Evolutionary conservation across 2,329 filamentous ascomycete genomes (phyloP).

Genomic region (Diplocarpon rosae): DNA sequence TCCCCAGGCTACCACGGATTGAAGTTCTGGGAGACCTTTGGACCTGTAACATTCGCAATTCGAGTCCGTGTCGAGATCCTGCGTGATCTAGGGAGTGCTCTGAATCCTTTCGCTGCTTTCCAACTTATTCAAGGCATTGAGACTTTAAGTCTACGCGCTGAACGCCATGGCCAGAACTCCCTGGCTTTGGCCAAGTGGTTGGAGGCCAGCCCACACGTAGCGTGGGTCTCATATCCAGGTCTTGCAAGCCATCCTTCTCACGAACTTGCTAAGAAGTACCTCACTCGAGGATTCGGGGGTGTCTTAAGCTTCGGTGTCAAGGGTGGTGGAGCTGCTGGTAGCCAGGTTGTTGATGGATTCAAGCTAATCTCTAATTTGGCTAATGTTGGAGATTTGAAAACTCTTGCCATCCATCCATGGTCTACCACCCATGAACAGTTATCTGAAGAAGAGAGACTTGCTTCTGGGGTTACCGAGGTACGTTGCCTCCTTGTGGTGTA

Average conservation of each 20-base stretch:
- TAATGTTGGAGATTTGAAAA: conserved; percentile 94
- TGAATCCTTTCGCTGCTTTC: conserved; percentile 89
- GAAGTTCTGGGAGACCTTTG: conserved; percentile 91
- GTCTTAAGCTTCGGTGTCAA: conserved; percentile 91
- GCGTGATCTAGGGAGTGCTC: conserved; percentile 69
- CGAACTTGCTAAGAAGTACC: conserved; percentile 73
- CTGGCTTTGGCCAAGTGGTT: conserved; percentile 72
- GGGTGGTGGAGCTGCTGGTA: conserved; percentile 72
- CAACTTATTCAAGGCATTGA: conserved; percentile 83
- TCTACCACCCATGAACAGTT: conserved; percentile 92
- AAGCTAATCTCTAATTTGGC: conserved; percentile 93
- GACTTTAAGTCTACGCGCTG: conserved; percentile 76
- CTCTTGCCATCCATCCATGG: conserved; percentile 90
- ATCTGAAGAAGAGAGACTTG: conserved; percentile 65
- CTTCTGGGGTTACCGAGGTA: conserved; percentile 72
- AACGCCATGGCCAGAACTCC: conserved; percentile 80
- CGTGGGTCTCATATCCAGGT: conserved; percentile 91
- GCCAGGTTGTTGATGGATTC: conserved; percentile 84
- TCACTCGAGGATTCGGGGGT: conserved; percentile 74
- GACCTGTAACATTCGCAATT: conserved; percentile 70
- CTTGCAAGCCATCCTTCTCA: conserved; percentile 74
- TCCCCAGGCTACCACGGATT: conserved; percentile 84
- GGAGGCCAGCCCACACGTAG: conserved; percentile 70
- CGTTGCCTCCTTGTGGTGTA: conserved; percentile 7
- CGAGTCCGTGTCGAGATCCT: conserved; percentile 81